Base-by-base conservation (phyloP, 2,329 filamentous ascomycete genomes). In the Endoconidiophora laricicola region DNA sequence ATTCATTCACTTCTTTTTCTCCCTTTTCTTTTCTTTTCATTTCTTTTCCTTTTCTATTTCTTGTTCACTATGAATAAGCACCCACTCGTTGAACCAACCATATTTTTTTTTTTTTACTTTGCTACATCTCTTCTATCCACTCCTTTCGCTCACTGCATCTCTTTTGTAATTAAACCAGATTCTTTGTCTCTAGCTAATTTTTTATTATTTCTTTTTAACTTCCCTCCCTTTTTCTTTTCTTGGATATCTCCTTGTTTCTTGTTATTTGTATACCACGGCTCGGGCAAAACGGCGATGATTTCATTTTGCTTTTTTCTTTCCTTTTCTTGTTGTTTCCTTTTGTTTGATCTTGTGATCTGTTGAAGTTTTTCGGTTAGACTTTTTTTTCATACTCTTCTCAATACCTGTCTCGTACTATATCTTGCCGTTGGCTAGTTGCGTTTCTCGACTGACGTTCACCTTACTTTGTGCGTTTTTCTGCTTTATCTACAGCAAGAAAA, bases 231-330 rank as follows among this genome's bases (percentile, higher is more conserved):
- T 33, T 36, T 48, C 22, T 52, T 53, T 52, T 56, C 50, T 48
- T 52, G 49, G 53, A 54, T 58, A 55, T 54, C 58, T 60, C 59
- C 60, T 56, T 60, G 60, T 63, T 62, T 63, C 7, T 33, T 33
- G 29, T 33, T 33, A 33, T 63, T 60, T 62, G 62, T 62, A 63
- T 63, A 63, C 50, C 55, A 56, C 51, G 49, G 51, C 49, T 49
- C 49, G 41, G 44, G 23, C 38, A 46, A 43, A 46, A 42, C 23
- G 48, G 36, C 24, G 38, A 41, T 45, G 33, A 49, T 53, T 53
- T 49, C 43, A 10, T 49, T 22, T 39, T 37, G 10, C 33, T 44
- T 22, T 50, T 36, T 43, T 45, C 9, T 20, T 37, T 12, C 49
- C 48, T 46, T 23, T n/a, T 40, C 23, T 42, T 49, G 10, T 18